Percentiles rank a stretch among this genome's conserved stretches.
These are phyloP conservation scores for Cornus florida DNA, from an alignment of 148 eudicot genomes.

Conservation along the genomic window DNA sequence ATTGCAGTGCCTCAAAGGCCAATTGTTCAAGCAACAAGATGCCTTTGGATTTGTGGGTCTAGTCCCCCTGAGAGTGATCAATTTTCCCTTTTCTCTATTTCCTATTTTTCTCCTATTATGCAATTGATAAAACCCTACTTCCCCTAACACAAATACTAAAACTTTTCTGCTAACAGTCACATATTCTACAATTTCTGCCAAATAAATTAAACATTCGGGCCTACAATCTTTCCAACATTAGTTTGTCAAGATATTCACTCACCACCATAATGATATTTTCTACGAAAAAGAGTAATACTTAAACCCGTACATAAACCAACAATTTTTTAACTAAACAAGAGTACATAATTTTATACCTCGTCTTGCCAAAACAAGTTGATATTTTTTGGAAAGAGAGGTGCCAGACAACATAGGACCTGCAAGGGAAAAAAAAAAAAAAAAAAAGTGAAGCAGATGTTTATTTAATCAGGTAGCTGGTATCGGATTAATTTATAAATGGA, in stretches of 20 bases:
- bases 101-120: background rate
- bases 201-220: background rate
- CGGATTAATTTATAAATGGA: background rate
- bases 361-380: conserved; percentile 92
- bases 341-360: conserved; percentile 62
- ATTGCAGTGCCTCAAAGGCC: too few species aligned
- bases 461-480: background rate
- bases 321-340: background rate
- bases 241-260: background rate
- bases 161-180: background rate
- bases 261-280: background rate
- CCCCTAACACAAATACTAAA: background rate
- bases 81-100: background rate
- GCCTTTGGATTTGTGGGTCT: background rate
- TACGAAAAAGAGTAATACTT: background rate
- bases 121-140: background rate
- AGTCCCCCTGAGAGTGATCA: background rate
- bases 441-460: conserved; percentile 4
- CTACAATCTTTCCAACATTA: background rate
- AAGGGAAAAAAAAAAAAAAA: conserved; percentile 7
- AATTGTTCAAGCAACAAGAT: background rate
- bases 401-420: conserved; percentile 83
- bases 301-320: conserved; percentile 1
- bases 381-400: conserved; percentile 88
- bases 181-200: background rate